These are phyloP conservation scores for Huntiella decipiens DNA, from an alignment of 2,329 filamentous ascomycete species.

Conservation along the genomic window DNA sequence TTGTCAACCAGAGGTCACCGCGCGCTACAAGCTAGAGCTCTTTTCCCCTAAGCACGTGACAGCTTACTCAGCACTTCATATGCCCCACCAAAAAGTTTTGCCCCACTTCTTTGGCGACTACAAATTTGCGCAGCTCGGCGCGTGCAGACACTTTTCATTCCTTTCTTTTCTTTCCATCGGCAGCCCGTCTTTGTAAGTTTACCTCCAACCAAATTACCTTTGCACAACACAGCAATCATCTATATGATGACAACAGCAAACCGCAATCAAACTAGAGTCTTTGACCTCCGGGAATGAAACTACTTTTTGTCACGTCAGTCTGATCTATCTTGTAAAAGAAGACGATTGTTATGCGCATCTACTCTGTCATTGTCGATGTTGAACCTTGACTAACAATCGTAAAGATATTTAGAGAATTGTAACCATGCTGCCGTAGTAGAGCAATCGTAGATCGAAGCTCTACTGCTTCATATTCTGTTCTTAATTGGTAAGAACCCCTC, in stretches of 20 bases:
- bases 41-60: background rate
- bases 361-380: background rate
- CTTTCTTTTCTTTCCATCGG: slow-evolving; percentile 12
- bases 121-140: slow-evolving; percentile 8
- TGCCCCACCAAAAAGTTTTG: slow-evolving; percentile 8
- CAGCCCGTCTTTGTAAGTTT: slow-evolving; percentile 13
- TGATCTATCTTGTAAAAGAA: slow-evolving; percentile 32
- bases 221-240: slow-evolving; percentile 6
- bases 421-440: background rate
- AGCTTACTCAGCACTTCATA: background rate
- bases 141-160: slow-evolving; percentile 1
- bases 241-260: slow-evolving; percentile 62
- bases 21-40: background rate
- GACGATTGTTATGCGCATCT: background rate
- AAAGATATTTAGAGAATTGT: background rate
- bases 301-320: slow-evolving; percentile 78
- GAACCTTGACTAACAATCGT: slow-evolving; percentile 2
- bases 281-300: slow-evolving; percentile 81
- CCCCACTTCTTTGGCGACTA: background rate
- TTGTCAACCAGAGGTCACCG: background rate
- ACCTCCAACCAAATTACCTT: slow-evolving; percentile 15
- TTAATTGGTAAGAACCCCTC: slow-evolving; percentile 8
- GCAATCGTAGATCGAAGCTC: slow-evolving; percentile 4
- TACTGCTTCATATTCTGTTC: slow-evolving; percentile 4
- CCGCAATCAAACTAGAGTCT: slow-evolving; percentile 98